Conservation (phyloP, 805 yeast genomes). For the Priceomyces castillae region DNA sequence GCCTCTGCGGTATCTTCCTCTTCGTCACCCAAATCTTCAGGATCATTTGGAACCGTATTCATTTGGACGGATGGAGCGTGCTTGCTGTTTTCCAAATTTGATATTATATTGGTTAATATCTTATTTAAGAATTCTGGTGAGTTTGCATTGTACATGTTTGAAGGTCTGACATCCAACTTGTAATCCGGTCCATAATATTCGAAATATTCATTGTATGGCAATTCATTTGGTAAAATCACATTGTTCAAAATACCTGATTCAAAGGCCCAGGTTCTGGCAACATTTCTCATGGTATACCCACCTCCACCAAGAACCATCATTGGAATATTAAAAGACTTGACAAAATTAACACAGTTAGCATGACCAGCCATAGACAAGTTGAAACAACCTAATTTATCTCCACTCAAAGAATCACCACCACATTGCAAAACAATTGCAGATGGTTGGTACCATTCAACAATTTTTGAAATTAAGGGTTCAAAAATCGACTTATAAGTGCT, state of each 20-base stretch:
- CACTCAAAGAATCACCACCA: conserved; percentile 96
- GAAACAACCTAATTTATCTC: conserved; percentile 94
- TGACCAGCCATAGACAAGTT: conserved; percentile 92
- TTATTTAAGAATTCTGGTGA: conserved; percentile 88
- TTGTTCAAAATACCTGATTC: conserved; percentile 88
- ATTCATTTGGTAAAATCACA: conserved; percentile 67
- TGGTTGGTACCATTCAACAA: conserved; percentile 88
- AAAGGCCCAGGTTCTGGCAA: conserved; percentile 91
- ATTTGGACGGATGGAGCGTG: conserved; percentile 97
- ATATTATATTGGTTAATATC: conserved; percentile 70
- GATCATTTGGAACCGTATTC: conserved; percentile 83
- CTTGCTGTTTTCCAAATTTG: conserved; percentile 83
- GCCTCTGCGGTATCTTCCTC: conserved; percentile 81
- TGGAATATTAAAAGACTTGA: conserved; percentile 83
- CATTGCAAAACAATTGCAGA: conserved; percentile 96
- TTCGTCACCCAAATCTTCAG: conserved; percentile 82
- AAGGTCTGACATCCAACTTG: conserved; percentile 88
- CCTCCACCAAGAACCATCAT: conserved; percentile 96
- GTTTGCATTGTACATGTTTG: conserved; percentile 95
- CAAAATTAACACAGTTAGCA: conserved; percentile 91
- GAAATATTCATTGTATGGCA: conserved; percentile 94
- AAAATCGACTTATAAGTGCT: conserved; percentile 78
- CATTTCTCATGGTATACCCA: conserved; percentile 97
- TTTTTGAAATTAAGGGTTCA: conserved; percentile 79
- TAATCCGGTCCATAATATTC: conserved; percentile 98